Evolutionary conservation across 176 grass and related monocot genomes (phyloP).

Genomic region (Chrysopogon serrulatus): DNA sequence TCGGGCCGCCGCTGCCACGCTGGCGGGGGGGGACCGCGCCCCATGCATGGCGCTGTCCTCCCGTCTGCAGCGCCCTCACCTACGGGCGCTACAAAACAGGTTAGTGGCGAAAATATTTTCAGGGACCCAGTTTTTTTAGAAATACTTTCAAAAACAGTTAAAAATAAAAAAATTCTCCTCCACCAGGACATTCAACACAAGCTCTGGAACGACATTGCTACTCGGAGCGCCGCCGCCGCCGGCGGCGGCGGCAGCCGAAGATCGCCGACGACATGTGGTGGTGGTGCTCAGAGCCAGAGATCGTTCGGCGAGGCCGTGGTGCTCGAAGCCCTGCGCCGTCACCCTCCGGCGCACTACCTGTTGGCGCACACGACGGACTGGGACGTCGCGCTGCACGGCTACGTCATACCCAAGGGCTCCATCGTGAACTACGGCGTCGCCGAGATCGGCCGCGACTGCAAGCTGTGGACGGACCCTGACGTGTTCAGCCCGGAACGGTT

Average conservation of each 20-base stretch:
- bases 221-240: too few relatives aligned
- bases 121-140: too few relatives aligned
- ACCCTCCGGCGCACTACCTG: conserved; percentile 31
- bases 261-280: neutral
- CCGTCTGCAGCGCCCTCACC: too few relatives aligned
- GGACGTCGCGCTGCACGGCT: neutral
- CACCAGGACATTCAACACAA: conserved; percentile 11
- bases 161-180: too few relatives aligned
- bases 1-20: too few relatives aligned
- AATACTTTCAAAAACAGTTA: too few relatives aligned
- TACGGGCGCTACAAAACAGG: too few relatives aligned
- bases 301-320: conserved; percentile 19
- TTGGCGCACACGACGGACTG: conserved; percentile 16
- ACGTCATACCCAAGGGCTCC: neutral
- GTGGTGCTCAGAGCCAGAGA: neutral
- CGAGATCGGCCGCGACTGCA: neutral
- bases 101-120: too few relatives aligned
- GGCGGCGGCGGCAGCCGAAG: too few relatives aligned
- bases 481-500: conserved; percentile 11
- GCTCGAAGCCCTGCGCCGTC: conserved; percentile 21
- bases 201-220: neutral
- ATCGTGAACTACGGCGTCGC: conserved; percentile 23
- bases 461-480: neutral
- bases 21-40: too few relatives aligned
- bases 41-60: too few relatives aligned